Conservation (phyloP, 2,329 filamentous ascomycete genomes). For the Aspergillus pseudoterreus region DNA sequence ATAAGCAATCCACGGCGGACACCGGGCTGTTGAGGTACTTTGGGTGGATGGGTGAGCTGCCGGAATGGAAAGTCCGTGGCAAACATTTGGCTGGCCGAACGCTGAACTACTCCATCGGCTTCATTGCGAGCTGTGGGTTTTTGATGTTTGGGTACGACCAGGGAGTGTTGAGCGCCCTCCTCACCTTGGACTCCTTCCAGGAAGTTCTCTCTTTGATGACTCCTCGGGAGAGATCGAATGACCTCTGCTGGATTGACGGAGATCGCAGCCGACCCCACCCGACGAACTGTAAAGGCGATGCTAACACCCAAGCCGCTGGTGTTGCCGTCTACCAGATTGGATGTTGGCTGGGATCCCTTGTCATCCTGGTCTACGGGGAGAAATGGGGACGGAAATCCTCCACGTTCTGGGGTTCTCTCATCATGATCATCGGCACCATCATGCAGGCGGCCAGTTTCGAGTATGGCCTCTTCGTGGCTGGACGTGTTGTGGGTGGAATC, state of each 20-base stretch:
- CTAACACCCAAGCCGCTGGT: slow-evolving; percentile 6
- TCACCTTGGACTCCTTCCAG: slow-evolving; percentile 6
- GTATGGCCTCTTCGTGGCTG: slow-evolving; percentile 34
- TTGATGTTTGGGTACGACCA: slow-evolving; percentile 7
- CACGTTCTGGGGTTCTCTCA: slow-evolving; percentile 6
- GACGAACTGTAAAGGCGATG: slow-evolving; percentile 1
- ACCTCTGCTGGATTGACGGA: slow-evolving; percentile 5
- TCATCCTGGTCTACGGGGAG: slow-evolving; percentile 4
- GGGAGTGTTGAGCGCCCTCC: slow-evolving; percentile 3
- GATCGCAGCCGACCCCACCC: slow-evolving; percentile 1
- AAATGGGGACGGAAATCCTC: slow-evolving; percentile 6
- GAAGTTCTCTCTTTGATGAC: slow-evolving; percentile 4
- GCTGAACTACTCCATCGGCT: slow-evolving; percentile 5
- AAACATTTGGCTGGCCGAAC: not conserved
- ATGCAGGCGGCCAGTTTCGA: slow-evolving; percentile 6
- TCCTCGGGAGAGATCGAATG: slow-evolving; percentile 3
- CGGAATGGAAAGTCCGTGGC: slow-evolving; percentile 4
- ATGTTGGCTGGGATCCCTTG: slow-evolving; percentile 5
- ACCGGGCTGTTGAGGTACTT: not conserved
- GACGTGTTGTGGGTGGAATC: slow-evolving; percentile 27
- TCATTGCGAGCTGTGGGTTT: slow-evolving; percentile 7
- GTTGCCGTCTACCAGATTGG: slow-evolving; percentile 6
- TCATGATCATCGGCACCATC: slow-evolving; percentile 7
- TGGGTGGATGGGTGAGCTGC: slow-evolving; percentile 5
- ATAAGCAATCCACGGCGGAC: not conserved